These are phyloP conservation scores for Aspergillus indologenus DNA, from an alignment of 495 filamentous ascomycete genomes.

Conservation along the genomic window DNA sequence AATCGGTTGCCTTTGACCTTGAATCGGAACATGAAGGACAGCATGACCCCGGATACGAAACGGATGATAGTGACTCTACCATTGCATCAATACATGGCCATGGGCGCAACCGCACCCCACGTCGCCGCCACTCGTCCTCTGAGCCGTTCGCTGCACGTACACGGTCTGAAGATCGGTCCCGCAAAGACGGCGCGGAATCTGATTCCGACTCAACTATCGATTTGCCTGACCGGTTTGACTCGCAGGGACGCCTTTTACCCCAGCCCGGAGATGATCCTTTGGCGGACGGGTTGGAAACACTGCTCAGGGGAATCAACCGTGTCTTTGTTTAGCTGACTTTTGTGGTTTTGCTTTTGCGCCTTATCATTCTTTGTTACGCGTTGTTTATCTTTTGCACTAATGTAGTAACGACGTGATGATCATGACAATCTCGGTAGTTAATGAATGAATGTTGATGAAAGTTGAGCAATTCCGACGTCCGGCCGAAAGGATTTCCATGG, in stretches of 20 bases:
- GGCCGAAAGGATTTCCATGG: neutral
- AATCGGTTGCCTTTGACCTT: slow-evolving; percentile 41
- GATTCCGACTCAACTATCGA: slow-evolving; percentile 50
- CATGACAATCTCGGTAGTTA: neutral
- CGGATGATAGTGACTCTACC: slow-evolving; percentile 44
- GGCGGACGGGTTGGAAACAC: slow-evolving; percentile 34
- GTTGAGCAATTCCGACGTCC: neutral
- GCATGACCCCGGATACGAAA: slow-evolving; percentile 37
- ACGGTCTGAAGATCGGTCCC: slow-evolving; percentile 6
- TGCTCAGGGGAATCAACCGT: slow-evolving; percentile 33
- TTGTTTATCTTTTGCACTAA: slow-evolving; percentile 1
- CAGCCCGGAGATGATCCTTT: slow-evolving; percentile 34
- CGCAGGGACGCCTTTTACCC: slow-evolving; percentile 50
- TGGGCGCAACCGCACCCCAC: slow-evolving; percentile 18
- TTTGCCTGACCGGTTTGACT: slow-evolving; percentile 65
- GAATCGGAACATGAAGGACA: slow-evolving; percentile 15
- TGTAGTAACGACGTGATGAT: slow-evolving; percentile 5
- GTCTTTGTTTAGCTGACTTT: slow-evolving; percentile 25
- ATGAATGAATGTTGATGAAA: neutral
- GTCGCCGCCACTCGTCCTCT: slow-evolving; percentile 30
- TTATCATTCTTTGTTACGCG: neutral
- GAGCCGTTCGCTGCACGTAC: slow-evolving; percentile 18
- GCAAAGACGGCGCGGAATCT: slow-evolving; percentile 23
- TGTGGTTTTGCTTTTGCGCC: slow-evolving; percentile 1
- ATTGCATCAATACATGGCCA: slow-evolving; percentile 25